These are phyloP conservation scores for Grosmannia penicillata DNA, from an alignment of 2,329 filamentous ascomycete species.

Conservation along the genomic window DNA sequence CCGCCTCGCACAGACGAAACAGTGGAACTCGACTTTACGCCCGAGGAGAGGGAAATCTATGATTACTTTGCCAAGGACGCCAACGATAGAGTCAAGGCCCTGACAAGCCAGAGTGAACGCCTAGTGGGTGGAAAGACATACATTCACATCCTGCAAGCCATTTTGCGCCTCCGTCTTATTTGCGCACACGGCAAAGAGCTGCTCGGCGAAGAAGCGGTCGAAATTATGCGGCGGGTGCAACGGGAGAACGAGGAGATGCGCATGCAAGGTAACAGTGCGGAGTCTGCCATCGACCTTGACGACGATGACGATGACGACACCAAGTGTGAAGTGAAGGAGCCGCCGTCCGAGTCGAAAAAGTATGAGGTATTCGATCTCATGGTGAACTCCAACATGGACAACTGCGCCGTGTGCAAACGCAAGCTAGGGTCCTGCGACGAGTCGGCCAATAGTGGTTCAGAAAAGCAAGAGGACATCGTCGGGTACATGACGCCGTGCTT, in stretches of 20 bases:
- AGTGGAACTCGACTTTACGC: slow-evolving; percentile 59
- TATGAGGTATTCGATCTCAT: slow-evolving; percentile 79
- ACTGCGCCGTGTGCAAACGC: slow-evolving; percentile 55
- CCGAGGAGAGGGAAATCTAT: slow-evolving; percentile 64
- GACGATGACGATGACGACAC: slow-evolving; percentile 48
- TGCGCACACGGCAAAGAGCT: slow-evolving; percentile 92
- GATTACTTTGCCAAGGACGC: slow-evolving; percentile 74
- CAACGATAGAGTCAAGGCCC: slow-evolving; percentile 61
- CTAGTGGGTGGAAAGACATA: slow-evolving; percentile 75
- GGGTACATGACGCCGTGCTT: slow-evolving; percentile 78
- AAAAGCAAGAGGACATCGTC: slow-evolving; percentile 48
- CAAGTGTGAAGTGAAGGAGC: slow-evolving; percentile 30
- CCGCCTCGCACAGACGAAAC: slow-evolving; percentile 60
- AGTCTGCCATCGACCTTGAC: slow-evolving; percentile 79
- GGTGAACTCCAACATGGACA: slow-evolving; percentile 64
- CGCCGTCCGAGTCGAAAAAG: slow-evolving; percentile 54
- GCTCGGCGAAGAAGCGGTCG: slow-evolving; percentile 69
- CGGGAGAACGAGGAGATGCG: slow-evolving; percentile 69
- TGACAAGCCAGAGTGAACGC: slow-evolving; percentile 49
- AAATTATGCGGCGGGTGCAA: slow-evolving; percentile 41
- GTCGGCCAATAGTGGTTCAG: slow-evolving; percentile 32
- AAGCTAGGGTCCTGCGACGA: slow-evolving; percentile 30
- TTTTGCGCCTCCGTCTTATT: slow-evolving; percentile 75
- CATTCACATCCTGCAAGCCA: slow-evolving; percentile 82
- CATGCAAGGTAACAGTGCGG: slow-evolving; percentile 66